phyloP scores from a whole-genome alignment of 2,329 filamentous ascomycete species.

The Mariannaea elegans region DNA sequence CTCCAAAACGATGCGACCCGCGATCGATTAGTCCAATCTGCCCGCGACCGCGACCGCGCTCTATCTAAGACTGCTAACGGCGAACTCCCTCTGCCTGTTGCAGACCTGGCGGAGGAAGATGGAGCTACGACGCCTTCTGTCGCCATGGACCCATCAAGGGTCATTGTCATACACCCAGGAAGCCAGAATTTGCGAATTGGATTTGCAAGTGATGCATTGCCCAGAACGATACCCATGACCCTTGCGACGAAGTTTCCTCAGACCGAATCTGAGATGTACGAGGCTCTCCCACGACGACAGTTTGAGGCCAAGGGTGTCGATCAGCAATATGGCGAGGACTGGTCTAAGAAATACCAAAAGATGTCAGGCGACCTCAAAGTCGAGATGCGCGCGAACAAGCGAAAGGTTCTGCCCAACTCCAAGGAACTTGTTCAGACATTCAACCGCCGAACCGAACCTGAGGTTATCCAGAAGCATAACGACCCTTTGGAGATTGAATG shows the following conservation, averaged over 20 bases:
- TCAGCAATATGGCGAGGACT: constrained; percentile 88
- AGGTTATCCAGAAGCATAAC: constrained; percentile 92
- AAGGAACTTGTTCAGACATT: constrained; percentile 96
- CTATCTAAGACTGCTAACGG: constrained; percentile 78
- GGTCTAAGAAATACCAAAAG: constrained; percentile 76
- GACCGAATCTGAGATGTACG: constrained; percentile 85
- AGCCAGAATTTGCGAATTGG: constrained; percentile 96
- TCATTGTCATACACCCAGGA: constrained; percentile 93
- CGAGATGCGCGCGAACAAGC: constrained; percentile 92
- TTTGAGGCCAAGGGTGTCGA: constrained; percentile 71
- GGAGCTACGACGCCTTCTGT: constrained; percentile 64
- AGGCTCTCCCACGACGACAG: constrained; percentile 78
- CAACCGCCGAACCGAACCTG: constrained; percentile 84
- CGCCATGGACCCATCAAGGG: constrained; percentile 81
- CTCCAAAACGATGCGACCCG: constrained; percentile 87
- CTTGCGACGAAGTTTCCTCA: constrained; percentile 81
- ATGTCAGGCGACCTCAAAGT: constrained; percentile 88
- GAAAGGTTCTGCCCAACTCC: constrained; percentile 94
- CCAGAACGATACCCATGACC: constrained; percentile 93
- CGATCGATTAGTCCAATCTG: constrained; percentile 83
- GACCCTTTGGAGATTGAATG: constrained; percentile 94
- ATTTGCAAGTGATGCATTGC: constrained; percentile 92
- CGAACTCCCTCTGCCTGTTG: constrained; percentile 68
- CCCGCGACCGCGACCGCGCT: constrained; percentile 87
- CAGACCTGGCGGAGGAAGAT: constrained; percentile 68